phyloP scores from a whole-genome alignment of 352 stramenopile genomes.

The Phytophthora boehmeriae region DNA sequence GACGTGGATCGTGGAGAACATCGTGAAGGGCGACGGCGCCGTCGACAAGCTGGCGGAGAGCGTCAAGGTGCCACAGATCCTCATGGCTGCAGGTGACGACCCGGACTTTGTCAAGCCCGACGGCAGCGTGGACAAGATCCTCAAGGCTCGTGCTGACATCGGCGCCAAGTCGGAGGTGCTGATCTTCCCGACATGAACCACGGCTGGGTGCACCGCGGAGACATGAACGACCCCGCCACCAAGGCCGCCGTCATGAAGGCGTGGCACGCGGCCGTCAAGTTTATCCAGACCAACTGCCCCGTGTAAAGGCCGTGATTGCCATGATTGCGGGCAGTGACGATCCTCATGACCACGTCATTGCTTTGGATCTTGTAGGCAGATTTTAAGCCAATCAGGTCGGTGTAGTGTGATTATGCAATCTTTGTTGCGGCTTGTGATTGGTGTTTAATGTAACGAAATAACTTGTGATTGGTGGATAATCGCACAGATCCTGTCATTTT shows the following conservation, averaged over 20 bases:
- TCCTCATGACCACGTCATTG: background rate
- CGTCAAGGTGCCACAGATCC: conserved; percentile 78
- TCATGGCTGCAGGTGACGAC: conserved; percentile 74
- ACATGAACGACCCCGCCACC: conserved; percentile 69
- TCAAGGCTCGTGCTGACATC: conserved; percentile 58
- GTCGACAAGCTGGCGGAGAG: conserved; percentile 72
- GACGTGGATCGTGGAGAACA: conserved; percentile 79
- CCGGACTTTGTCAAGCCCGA: conserved; percentile 68
- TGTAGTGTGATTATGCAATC: no score
- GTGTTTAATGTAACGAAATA: no score
- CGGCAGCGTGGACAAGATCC: conserved; percentile 77
- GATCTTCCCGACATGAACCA: conserved; percentile 77
- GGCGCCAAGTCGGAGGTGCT: conserved; percentile 60
- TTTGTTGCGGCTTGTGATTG: no score
- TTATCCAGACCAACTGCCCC: conserved; percentile 61
- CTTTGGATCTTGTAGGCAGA: no score
- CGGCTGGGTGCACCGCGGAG: conserved; percentile 85
- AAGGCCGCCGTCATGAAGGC: conserved; percentile 70
- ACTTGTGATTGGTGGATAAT: background rate
- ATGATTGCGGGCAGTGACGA: conserved; percentile 2
- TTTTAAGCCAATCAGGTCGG: no score
- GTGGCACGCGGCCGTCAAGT: conserved; percentile 64
- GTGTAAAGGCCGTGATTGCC: conserved; percentile 30
- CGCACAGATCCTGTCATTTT: background rate
- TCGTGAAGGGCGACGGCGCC: conserved; percentile 69